Evolutionary conservation across 352 stramenopile species (phyloP).

Genomic region (Globisporangium yorkense): DNA sequence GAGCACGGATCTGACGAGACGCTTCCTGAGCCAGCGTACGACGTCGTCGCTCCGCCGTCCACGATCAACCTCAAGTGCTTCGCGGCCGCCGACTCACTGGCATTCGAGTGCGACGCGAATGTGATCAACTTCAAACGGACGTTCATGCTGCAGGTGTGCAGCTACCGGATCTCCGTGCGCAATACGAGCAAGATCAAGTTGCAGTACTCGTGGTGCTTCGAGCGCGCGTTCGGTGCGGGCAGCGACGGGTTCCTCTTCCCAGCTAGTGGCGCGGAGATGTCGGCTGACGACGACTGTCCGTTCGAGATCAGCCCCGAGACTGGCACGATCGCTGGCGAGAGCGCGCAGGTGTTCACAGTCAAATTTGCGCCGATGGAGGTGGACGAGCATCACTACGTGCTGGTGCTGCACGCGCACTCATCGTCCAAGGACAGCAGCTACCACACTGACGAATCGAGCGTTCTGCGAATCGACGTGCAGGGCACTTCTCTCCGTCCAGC

Average conservation of each 20-base stretch:
- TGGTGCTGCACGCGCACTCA: slow-evolving; percentile 33
- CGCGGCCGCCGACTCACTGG: slow-evolving; percentile 50
- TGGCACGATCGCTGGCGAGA: slow-evolving; percentile 53
- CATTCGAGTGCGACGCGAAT: slow-evolving; percentile 56
- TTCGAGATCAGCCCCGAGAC: slow-evolving; percentile 78
- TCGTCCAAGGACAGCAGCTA: background rate
- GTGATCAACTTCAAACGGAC: slow-evolving; percentile 70
- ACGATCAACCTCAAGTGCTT: slow-evolving; percentile 52
- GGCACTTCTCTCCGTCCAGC: slow-evolving; percentile 83
- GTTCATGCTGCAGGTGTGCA: slow-evolving; percentile 86
- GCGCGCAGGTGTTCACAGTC: slow-evolving; percentile 69
- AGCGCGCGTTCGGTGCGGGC: slow-evolving; percentile 11
- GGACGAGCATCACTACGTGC: slow-evolving; percentile 75
- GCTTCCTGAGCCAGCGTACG: slow-evolving; percentile 41
- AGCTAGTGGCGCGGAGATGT: background rate
- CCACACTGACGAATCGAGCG: background rate
- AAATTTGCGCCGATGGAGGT: slow-evolving; percentile 90
- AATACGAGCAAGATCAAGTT: slow-evolving; percentile 77
- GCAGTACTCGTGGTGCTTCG: slow-evolving; percentile 51
- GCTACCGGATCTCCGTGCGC: slow-evolving; percentile 51
- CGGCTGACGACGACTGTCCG: slow-evolving; percentile 60
- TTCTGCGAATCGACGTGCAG: slow-evolving; percentile 47
- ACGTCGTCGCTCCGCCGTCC: slow-evolving; percentile 27
- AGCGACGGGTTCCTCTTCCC: slow-evolving; percentile 3
- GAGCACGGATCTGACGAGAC: slow-evolving; percentile 17